Conservation (phyloP, 768 basidiomycete genomes). For the Lactarius evosmus region DNA sequence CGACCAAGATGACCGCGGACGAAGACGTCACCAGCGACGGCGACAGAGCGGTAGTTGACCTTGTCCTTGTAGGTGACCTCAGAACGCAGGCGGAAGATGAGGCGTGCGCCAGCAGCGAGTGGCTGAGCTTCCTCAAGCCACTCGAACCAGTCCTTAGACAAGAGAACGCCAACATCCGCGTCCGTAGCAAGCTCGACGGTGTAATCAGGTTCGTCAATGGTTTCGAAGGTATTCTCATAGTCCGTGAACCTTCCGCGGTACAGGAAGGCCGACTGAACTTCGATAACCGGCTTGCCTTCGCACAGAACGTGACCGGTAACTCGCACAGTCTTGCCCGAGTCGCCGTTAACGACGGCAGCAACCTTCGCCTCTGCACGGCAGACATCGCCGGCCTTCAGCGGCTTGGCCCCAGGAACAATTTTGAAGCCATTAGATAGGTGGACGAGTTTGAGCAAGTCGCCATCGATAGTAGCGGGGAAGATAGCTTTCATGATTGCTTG, state of each 20-base stretch:
- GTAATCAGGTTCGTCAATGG: conserved; percentile 86
- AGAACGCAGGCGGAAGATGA: conserved; percentile 88
- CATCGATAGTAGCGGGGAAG: conserved; percentile 89
- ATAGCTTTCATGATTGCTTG: conserved; percentile 99
- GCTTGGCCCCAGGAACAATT: conserved; percentile 71
- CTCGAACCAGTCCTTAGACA: conserved; percentile 97
- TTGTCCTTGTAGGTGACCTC: conserved; percentile 91
- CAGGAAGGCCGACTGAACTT: conserved; percentile 93
- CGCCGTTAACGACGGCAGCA: conserved; percentile 82
- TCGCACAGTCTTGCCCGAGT: conserved; percentile 90
- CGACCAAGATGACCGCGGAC: conserved; percentile 85
- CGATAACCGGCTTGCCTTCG: conserved; percentile 76
- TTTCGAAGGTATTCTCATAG: conserved; percentile 95
- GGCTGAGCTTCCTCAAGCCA: conserved; percentile 85
- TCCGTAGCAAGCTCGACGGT: conserved; percentile 69
- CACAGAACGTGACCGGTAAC: conserved; percentile 84
- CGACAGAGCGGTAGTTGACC: conserved; percentile 73
- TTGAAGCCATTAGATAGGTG: conserved; percentile 98
- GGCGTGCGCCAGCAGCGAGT: conserved; percentile 71
- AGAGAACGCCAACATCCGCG: conserved; percentile 83
- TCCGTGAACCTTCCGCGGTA: conserved; percentile 94
- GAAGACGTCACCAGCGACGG: conserved; percentile 82
- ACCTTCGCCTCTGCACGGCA: conserved; percentile 90
- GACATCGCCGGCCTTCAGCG: conserved; percentile 80
- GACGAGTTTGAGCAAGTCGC: conserved; percentile 92